Base-by-base conservation (phyloP, 345 rosid species). In the Acer saccharum region DNA sequence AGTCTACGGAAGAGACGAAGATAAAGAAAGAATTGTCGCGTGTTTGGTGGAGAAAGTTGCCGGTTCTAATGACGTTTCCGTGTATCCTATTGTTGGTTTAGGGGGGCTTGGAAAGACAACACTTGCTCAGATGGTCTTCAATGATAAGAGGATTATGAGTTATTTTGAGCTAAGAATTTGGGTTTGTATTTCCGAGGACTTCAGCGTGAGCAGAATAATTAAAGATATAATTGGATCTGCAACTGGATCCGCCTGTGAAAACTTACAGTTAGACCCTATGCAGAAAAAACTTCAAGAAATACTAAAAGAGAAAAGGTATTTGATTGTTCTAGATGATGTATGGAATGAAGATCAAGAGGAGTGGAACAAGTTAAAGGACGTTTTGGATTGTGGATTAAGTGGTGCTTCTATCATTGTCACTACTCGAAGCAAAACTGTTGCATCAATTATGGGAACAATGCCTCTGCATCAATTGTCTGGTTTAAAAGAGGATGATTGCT, bases 321-420 rank as follows among this genome's bases (percentile, higher is more conserved):
- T 50, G 6, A 18, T 50, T 50, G 18, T 50, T 50, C 55, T 50
- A 11, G 55, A 50, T 50, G 55, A 76, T 76, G 58, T 76, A 4
- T 76, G 73, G 79, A 76, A 58, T 5, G 67, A 76, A 43, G 0
- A 68, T 14, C 18, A 39, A 1, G 66, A 76, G 9, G 39, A 76
- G 44, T 76, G 79, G 72, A 57, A 76, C 1, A 27, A 57, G 16
- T 7, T 76, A 9, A 68, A 76, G 43, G 3, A 57, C 18, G 65
- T 21, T 10, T n/a, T 69, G 35, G 16, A 18, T 10, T 39, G 39
- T 50, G 74, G 74, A 20, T 25, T 13, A 25, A 13, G 16, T 52
- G 74, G 63, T 6, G 52, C 61, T 52, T 20, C 10, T 6, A 57
- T 72, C 25, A 5, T 72, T 16, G 41, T 55, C 10, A 76, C 78